Base-by-base conservation (phyloP, 495 filamentous ascomycete genomes). In the Trichoderma gamsii region DNA sequence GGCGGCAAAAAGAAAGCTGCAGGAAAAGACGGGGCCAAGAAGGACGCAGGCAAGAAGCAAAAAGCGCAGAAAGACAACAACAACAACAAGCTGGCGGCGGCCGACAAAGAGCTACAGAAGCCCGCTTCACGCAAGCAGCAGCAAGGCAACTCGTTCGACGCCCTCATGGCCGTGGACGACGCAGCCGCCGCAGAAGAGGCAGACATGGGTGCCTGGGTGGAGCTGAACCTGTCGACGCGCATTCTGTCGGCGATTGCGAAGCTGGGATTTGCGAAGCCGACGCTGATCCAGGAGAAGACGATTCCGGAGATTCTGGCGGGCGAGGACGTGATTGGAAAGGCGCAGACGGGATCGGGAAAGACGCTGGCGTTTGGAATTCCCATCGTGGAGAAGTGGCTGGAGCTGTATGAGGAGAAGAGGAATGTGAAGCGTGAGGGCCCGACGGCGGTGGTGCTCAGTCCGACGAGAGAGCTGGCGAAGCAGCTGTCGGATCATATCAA, bases 391-490 rank as follows among this genome's bases (percentile, higher is more conserved):
- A 79, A 79, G 67, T 91, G 84, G 81, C 72, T 92, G 15, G 77
- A 75, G 65, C 70, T 73, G 65, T 68, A 76, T 9, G 67, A 77
- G 21, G 74, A 77, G 44, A 75, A 78, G 21, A 74, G 81, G 25
- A 77, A 79, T 23, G 72, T 71, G 5, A 69, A 74, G 0, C 72
- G 80, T 7, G 80, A 83, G 65, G 72, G 76, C 0, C 92, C 93
- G 0, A 83, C 89, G n/a, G 93, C 95, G 1, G 77, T 99, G n/a
- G 87, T 99, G 56, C 82, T 99, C 5, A 92, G 93, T 0, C 95
- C 95, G 0, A 98, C 95, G 1, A 81, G 95, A 78, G 95, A 99
- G 76, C 79, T 99, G 69, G 95, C 95, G 2, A 92, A 97, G 77
- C 95, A 99, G 77, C 80, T 99, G 51, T 81, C 86, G 12, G 86